phyloP scores from a whole-genome alignment of 768 basidiomycete species.

The Psilocybe azurescens region DNA sequence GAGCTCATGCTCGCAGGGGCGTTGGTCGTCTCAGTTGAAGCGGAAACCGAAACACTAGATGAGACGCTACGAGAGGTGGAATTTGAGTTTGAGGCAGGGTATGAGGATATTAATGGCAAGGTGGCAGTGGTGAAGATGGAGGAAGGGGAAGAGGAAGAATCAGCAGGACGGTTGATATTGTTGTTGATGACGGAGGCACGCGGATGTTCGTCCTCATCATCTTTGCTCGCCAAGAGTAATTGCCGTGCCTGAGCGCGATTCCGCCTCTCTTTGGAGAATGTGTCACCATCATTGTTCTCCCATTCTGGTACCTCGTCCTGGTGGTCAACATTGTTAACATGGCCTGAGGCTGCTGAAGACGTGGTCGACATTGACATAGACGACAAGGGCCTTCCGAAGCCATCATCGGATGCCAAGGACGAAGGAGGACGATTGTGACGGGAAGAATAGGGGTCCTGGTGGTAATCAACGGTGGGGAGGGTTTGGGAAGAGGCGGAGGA shows the following conservation, averaged over 20 bases:
- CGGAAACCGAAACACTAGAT: slow-evolving; percentile 3
- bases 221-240: slow-evolving; percentile 7
- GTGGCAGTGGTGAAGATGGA: neutral
- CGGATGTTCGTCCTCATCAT: neutral
- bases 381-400: slow-evolving; percentile 9
- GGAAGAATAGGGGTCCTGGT: slow-evolving; percentile 1
- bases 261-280: neutral
- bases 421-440: slow-evolving; percentile 6
- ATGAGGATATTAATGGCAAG: neutral
- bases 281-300: neutral
- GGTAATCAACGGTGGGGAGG: neutral
- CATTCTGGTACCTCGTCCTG: slow-evolving; percentile 6
- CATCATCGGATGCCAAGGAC: slow-evolving; percentile 10
- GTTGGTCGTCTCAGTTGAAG: slow-evolving; percentile 7
- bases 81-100: neutral
- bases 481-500: slow-evolving; percentile 7
- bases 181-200: neutral
- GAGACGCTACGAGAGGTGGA: slow-evolving; percentile 5
- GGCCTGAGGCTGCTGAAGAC: slow-evolving; percentile 1
- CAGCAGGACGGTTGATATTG: neutral
- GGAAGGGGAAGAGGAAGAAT: neutral
- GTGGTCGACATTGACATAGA: slow-evolving; percentile 12
- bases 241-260: slow-evolving; percentile 6
- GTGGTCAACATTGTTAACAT: slow-evolving; percentile 2
- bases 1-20: slow-evolving; percentile 13